Conservation (phyloP, 2,329 filamentous ascomycete genomes). For the Fusarium sp. region DNA sequence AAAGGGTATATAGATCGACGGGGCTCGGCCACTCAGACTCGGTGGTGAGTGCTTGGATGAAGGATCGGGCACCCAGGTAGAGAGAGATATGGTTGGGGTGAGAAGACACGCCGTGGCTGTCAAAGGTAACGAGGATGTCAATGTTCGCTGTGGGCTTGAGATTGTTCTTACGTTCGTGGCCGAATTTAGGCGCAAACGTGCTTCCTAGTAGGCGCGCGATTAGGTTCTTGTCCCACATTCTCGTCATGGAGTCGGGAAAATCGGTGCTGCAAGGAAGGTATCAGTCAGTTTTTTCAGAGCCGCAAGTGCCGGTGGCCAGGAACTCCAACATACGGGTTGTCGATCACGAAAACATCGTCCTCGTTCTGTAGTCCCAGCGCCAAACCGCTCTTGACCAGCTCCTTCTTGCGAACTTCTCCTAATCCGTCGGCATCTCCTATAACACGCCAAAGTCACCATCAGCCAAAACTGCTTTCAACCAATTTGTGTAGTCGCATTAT, state of each 20-base stretch:
- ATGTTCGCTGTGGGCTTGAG: conserved; percentile 66
- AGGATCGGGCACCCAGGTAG: conserved; percentile 82
- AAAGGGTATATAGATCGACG: conserved; percentile 87
- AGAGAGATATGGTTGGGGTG: conserved; percentile 96
- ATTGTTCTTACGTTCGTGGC: conserved; percentile 51
- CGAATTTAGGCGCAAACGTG: conserved; percentile 78
- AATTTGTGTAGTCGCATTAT: conserved; percentile 25
- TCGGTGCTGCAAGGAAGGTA: conserved; percentile 55
- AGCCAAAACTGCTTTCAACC: conserved; percentile 32
- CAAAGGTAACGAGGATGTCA: conserved; percentile 91
- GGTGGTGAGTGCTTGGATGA: conserved; percentile 75
- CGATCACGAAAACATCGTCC: conserved; percentile 87
- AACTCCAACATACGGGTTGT: conserved; percentile 71
- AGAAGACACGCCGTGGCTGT: conserved; percentile 81
- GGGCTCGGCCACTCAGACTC: conserved; percentile 76
- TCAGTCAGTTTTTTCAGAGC: conserved; percentile 4
- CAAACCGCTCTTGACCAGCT: conserved; percentile 84
- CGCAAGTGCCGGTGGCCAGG: background rate
- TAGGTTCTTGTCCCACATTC: conserved; percentile 77
- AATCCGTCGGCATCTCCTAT: conserved; percentile 87
- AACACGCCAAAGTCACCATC: conserved; percentile 31
- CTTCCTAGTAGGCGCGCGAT: conserved; percentile 78
- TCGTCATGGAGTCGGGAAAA: conserved; percentile 92
- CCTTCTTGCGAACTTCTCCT: conserved; percentile 83
- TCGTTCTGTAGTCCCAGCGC: conserved; percentile 79